Conservation (phyloP, 768 basidiomycete species). For the Naganishia kalamii region DNA sequence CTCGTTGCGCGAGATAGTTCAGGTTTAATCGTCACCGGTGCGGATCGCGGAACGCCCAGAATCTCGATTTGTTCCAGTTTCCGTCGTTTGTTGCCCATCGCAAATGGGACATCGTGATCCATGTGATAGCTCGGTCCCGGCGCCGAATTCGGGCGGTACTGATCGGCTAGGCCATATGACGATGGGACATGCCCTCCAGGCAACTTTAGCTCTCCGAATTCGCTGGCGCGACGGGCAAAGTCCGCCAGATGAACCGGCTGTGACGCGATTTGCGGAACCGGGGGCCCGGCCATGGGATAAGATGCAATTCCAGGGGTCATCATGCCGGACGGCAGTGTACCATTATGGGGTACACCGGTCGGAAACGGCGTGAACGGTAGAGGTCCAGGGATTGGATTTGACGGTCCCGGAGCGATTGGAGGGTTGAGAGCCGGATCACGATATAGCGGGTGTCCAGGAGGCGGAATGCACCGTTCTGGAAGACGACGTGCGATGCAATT, state of each 20-base stretch:
- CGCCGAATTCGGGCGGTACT: not conserved
- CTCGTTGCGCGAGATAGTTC: not conserved
- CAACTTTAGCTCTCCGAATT: not conserved
- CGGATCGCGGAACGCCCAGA: not conserved
- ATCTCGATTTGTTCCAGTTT: not conserved
- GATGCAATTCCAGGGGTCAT: not conserved
- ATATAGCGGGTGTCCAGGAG: conserved; percentile 2
- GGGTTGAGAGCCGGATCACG: not conserved
- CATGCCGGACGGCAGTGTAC: not conserved
- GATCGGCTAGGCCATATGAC: not conserved
- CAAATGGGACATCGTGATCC: not conserved
- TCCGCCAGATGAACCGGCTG: not conserved
- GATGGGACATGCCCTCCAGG: not conserved
- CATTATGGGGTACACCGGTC: not conserved
- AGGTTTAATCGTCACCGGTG: not conserved
- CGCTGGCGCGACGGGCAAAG: not conserved
- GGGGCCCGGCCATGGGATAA: not conserved
- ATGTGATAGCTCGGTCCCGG: not conserved
- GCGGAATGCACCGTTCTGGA: conserved; percentile 19
- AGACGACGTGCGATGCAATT: conserved; percentile 19
- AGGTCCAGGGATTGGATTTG: not conserved
- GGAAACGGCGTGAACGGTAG: not conserved
- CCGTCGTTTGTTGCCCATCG: conserved; percentile 1
- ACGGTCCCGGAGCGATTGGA: not conserved
- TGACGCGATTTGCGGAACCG: not conserved